A percentile compares a stretch with the other conserved stretches of the same genome.
phyloP scores from a whole-genome alignment of 768 basidiomycete genomes.

The Rossbeevera mucosa region DNA sequence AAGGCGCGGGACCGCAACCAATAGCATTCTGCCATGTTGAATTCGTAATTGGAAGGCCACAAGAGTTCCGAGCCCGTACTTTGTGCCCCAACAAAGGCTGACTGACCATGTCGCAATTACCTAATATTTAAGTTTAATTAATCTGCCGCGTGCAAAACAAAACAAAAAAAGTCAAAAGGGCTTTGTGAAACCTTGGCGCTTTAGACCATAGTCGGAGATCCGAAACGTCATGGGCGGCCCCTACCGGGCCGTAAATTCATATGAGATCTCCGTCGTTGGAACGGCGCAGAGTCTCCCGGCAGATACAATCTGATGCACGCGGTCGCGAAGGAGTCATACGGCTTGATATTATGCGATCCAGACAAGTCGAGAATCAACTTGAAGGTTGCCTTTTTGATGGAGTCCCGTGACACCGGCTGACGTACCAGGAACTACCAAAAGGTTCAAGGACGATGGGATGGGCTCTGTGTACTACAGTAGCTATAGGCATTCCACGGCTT shows the following conservation, averaged over 20 bases:
- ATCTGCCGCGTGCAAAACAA: neutral
- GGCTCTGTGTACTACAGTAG: too few species aligned
- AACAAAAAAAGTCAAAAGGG: neutral
- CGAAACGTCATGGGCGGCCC: neutral
- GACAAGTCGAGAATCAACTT: neutral
- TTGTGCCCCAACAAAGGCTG: neutral
- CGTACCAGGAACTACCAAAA: neutral
- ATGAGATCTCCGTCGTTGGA: neutral
- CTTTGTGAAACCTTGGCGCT: neutral
- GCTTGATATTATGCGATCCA: neutral
- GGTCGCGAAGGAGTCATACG: too few species aligned
- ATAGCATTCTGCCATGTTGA: neutral
- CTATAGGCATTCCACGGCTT: too few species aligned
- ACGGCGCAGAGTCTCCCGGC: neutral
- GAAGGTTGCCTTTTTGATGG: neutral
- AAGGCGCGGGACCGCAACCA: neutral
- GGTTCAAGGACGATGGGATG: too few species aligned
- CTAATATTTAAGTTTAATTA: neutral
- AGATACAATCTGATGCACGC: neutral
- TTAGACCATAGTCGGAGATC: neutral
- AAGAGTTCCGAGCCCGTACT: neutral
- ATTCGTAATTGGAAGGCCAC: neutral
- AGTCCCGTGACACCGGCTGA: neutral
- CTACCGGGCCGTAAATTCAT: neutral
- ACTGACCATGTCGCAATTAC: neutral